Evolutionary conservation across 805 yeast genomes (phyloP).

Genomic region (Hanseniaspora clermontiae): DNA sequence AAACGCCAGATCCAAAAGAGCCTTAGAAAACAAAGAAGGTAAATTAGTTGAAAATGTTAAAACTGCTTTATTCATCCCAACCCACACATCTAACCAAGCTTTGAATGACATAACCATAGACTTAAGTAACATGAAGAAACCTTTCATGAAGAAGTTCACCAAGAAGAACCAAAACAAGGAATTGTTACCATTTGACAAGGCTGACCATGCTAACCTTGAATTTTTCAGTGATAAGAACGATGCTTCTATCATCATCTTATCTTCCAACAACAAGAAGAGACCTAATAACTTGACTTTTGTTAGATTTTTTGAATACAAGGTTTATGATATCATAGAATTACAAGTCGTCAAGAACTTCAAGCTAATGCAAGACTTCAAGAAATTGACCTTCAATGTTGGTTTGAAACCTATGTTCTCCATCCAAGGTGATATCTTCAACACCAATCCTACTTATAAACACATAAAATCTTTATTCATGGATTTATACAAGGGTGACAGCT

Average conservation of each 20-base stretch:
- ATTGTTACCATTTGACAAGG: conserved; percentile 85
- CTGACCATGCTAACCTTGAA: conserved; percentile 49
- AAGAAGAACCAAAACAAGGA: conserved; percentile 56
- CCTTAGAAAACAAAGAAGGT: conserved; percentile 75
- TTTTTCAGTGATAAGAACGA: conserved; percentile 94
- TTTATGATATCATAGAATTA: conserved; percentile 90
- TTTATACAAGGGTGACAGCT: conserved; percentile 69
- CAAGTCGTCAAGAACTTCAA: conserved; percentile 57
- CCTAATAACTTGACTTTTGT: conserved; percentile 81
- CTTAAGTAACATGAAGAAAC: conserved; percentile 79
- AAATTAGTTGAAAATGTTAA: conserved; percentile 82
- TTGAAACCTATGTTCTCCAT: conserved; percentile 88
- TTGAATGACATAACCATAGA: conserved; percentile 85
- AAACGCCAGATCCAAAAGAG: conserved; percentile 91
- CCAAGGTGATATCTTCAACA: conserved; percentile 83
- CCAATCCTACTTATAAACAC: conserved; percentile 74
- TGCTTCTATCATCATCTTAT: conserved; percentile 65
- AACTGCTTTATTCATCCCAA: conserved; percentile 83
- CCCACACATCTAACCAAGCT: conserved; percentile 62
- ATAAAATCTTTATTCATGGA: conserved; percentile 81
- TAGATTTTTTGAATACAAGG: conserved; percentile 78
- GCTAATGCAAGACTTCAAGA: conserved; percentile 66
- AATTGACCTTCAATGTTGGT: conserved; percentile 71
- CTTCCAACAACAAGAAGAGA: conserved; percentile 76
- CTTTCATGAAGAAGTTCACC: conserved; percentile 71